A percentile compares a stretch with the other conserved stretches of the same genome.
Conservation (phyloP, 2,329 filamentous ascomycete genomes). For the Penicillium sp. region DNA sequence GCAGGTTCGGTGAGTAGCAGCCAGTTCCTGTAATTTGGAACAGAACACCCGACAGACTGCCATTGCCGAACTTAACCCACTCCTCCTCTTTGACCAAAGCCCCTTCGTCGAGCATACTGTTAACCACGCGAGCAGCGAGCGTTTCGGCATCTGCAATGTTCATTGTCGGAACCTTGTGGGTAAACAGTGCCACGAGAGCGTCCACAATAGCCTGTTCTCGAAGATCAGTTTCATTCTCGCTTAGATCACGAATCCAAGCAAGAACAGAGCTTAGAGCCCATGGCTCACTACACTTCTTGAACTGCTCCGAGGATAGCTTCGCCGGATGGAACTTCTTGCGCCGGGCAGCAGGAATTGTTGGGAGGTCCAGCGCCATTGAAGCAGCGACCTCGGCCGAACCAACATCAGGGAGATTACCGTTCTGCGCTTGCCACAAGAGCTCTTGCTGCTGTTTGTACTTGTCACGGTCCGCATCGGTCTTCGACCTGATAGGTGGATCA, state of each 20-base stretch:
- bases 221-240: slow-evolving; percentile 85
- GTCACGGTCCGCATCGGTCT: slow-evolving; percentile 79
- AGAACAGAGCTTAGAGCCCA: slow-evolving; percentile 92
- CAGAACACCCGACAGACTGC: slow-evolving; percentile 79
- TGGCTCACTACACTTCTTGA: slow-evolving; percentile 79
- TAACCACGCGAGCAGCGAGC: slow-evolving; percentile 72
- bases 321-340: slow-evolving; percentile 81
- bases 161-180: slow-evolving; percentile 94
- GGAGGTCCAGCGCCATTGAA: slow-evolving; percentile 71
- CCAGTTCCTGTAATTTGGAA: slow-evolving; percentile 90
- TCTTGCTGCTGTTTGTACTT: slow-evolving; percentile 55
- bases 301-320: slow-evolving; percentile 76
- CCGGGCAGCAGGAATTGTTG: slow-evolving; percentile 73
- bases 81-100: slow-evolving; percentile 87
- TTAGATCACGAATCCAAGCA: slow-evolving; percentile 81
- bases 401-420: slow-evolving; percentile 43
- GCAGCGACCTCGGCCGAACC: slow-evolving; percentile 49
- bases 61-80: slow-evolving; percentile 89
- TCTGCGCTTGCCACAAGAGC: slow-evolving; percentile 52
- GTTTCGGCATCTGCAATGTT: slow-evolving; percentile 95
- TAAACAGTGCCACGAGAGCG: slow-evolving; percentile 83
- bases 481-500: slow-evolving; percentile 80
- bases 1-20: slow-evolving; percentile 83
- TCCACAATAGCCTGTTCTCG: slow-evolving; percentile 82
- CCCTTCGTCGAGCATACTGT: slow-evolving; percentile 73